Evolutionary conservation across 2,329 filamentous ascomycete genomes (phyloP).

Genomic region (Pseudogymnoascus sp.): DNA sequence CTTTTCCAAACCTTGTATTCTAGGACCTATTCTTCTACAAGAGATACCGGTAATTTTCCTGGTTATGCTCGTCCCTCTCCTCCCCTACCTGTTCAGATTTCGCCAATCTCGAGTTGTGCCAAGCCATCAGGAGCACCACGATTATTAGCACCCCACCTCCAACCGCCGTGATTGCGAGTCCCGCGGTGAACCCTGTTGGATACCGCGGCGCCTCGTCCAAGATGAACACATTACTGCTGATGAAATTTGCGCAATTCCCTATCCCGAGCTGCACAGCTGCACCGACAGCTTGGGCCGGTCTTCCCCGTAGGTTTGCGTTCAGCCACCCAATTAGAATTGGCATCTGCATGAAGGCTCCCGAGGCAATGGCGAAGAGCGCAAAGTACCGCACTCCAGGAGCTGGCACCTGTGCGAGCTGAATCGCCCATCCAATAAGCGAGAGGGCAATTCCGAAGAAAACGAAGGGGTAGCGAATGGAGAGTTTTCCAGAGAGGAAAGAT

Average conservation of each 20-base stretch:
- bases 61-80: not conserved
- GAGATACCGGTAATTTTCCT: not conserved
- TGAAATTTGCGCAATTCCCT: slow-evolving; percentile 39
- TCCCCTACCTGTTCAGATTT: not conserved
- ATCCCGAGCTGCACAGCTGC: slow-evolving; percentile 36
- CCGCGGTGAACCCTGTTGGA: slow-evolving; percentile 32
- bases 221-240: slow-evolving; percentile 37
- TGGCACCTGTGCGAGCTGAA: slow-evolving; percentile 9
- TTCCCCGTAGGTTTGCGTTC: slow-evolving; percentile 35
- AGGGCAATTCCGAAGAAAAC: slow-evolving; percentile 30
- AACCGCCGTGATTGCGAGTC: slow-evolving; percentile 27
- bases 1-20: not conserved
- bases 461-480: slow-evolving; percentile 31
- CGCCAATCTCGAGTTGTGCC: slow-evolving; percentile 18
- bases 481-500: slow-evolving; percentile 26
- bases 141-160: slow-evolving; percentile 10
- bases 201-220: slow-evolving; percentile 32
- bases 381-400: slow-evolving; percentile 26
- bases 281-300: slow-evolving; percentile 34
- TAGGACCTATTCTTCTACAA: not conserved
- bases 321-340: slow-evolving; percentile 31
- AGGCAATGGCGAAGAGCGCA: slow-evolving; percentile 30
- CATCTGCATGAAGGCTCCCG: slow-evolving; percentile 29
- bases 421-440: slow-evolving; percentile 29
- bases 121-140: slow-evolving; percentile 11